Conservation (phyloP, 331 rosid species). For the Telfairia occidentalis region DNA sequence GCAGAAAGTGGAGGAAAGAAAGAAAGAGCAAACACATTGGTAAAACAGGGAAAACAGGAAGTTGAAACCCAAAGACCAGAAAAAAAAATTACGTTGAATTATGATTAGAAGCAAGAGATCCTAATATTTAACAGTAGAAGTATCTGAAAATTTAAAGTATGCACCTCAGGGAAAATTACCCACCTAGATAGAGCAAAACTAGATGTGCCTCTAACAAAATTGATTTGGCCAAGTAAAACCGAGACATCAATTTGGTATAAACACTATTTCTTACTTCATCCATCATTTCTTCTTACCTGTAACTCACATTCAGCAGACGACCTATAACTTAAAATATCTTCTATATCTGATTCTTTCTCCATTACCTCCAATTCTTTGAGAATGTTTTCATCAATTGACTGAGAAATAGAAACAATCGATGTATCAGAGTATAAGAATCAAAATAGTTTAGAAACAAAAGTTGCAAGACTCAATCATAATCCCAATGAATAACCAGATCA, state of each 20-base stretch:
- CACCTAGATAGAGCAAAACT: not conserved
- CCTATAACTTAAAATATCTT: constrained; percentile 74
- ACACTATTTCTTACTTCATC: not conserved
- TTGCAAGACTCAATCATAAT: not conserved
- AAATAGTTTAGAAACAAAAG: not conserved
- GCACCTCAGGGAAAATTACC: not conserved
- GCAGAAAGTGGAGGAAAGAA: not conserved
- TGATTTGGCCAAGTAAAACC: not conserved
- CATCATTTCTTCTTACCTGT: constrained; percentile 38
- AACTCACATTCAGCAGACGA: constrained; percentile 70
- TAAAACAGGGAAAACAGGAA: not conserved
- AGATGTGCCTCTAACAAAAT: not conserved
- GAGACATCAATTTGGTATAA: not conserved
- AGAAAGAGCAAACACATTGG: not conserved
- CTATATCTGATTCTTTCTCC: constrained; percentile 85
- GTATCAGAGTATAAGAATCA: not conserved
- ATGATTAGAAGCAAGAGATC: not conserved
- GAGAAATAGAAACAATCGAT: constrained; percentile 16
- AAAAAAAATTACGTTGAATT: not conserved
- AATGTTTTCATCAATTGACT: constrained; percentile 61
- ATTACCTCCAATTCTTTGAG: constrained; percentile 63
- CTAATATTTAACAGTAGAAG: not conserved
- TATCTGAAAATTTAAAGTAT: not conserved
- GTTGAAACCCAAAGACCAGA: not conserved
- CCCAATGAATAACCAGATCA: not conserved